Conservation (phyloP, 345 rosid species). For the Salix purpurea region DNA sequence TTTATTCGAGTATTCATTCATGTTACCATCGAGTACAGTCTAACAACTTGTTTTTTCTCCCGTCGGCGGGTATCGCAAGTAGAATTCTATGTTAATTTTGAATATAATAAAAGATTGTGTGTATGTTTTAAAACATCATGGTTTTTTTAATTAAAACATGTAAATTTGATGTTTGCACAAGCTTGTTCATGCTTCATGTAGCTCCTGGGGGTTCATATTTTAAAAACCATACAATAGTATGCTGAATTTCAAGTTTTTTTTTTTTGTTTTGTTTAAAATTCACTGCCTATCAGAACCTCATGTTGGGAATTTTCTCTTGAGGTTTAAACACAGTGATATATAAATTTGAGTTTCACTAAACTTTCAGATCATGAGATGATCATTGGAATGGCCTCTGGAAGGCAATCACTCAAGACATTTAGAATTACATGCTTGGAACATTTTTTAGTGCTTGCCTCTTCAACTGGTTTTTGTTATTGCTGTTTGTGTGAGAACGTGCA, state of each 20-base stretch:
- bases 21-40: too few relatives aligned
- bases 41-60: too few relatives aligned
- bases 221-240: neutral
- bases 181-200: too few relatives aligned
- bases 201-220: neutral
- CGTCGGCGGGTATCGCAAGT: too few relatives aligned
- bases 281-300: slow-evolving; percentile 59
- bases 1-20: too few relatives aligned
- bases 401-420: neutral
- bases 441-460: neutral
- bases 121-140: too few relatives aligned
- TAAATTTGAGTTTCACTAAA: slow-evolving; percentile 30
- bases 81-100: too few relatives aligned
- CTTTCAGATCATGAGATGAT: slow-evolving; percentile 31
- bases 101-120: too few relatives aligned
- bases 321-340: slow-evolving; percentile 59
- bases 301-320: slow-evolving; percentile 36
- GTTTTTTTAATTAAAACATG: too few relatives aligned
- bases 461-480: neutral
- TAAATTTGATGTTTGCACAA: too few relatives aligned
- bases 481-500: neutral
- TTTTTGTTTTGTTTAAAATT: slow-evolving; percentile 6
- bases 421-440: neutral
- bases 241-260: neutral
- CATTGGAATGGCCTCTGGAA: slow-evolving; percentile 18